Base-by-base conservation (phyloP, 257 asterid species). In the Coffea canephora region DNA sequence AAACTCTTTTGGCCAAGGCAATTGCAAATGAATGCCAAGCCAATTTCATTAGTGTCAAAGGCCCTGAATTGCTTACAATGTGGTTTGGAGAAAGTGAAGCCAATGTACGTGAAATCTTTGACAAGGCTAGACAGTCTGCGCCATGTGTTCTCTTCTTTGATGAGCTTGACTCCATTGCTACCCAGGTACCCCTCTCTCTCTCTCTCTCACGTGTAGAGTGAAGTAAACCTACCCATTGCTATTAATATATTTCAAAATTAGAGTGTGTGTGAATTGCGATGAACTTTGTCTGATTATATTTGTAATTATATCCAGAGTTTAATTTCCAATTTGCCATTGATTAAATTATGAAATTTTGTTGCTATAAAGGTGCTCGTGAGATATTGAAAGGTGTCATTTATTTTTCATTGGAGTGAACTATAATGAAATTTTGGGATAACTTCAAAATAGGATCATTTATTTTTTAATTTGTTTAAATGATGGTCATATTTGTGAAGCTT, bases 81-180 rank as follows among this genome's bases (percentile, higher is more conserved):
- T 90, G 93, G 93, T 90, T 90, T 81, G 93, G 93, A 79, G 93
- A 90, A 75, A 90, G 94, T 64, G 94, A 90, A 84, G 94, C 94
- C 41, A 90, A 90, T 83, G 92, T 90, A 46, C 91, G 94, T 68
- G 94, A 90, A 81, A 90, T 90, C 59, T 89, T 89, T 81, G 92
- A 89, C 83, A 89, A 89, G 81, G 92, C 92, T 39, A 87, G 92
- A 75, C 88, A 85, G 69, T 89, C 92, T 65, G 91, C 92, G 55
- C 92, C 92, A 4, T 89, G 92, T 70, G 92, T 89, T 67, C 91
- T 89, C 80, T 89, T 89, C 84, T 89, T 89, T 72, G 92, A 89
- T 74, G 92, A 89, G 81, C 87, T 89, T 3, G 92, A 89, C 59
- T 89, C 92, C 34, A 89, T 89, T 72, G 92, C 91, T 55, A 89